Evolutionary conservation across 345 rosid species (phyloP).

Genomic region (Noccaea bulbosa): DNA sequence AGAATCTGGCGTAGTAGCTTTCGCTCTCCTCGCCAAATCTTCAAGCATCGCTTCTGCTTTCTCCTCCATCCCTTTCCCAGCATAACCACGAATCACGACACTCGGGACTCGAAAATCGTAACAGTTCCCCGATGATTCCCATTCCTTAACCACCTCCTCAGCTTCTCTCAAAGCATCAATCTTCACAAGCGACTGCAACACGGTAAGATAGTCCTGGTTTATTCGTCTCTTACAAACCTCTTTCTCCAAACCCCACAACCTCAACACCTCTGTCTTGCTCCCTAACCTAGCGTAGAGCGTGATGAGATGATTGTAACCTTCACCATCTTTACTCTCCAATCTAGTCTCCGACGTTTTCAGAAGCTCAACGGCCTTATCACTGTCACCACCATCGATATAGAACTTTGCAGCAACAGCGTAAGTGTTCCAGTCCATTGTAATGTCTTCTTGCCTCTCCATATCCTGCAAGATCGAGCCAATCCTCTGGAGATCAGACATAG

Average conservation of each 20-base stretch:
- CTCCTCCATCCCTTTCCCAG: constrained; percentile 48
- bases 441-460: constrained; percentile 64
- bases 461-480: constrained; percentile 61
- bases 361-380: constrained; percentile 53
- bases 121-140: constrained; percentile 73
- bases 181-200: constrained; percentile 73
- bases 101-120: constrained; percentile 66
- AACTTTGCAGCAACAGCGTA: constrained; percentile 75
- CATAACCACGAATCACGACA: constrained; percentile 51
- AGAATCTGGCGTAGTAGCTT: constrained; percentile 53
- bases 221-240: constrained; percentile 61
- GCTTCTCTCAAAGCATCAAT: constrained; percentile 71
- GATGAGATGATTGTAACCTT: constrained; percentile 69
- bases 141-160: constrained; percentile 61
- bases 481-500: constrained; percentile 56
- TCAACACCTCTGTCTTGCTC: constrained; percentile 59
- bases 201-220: constrained; percentile 63
- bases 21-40: constrained; percentile 54
- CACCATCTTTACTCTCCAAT: constrained; percentile 70
- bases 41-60: constrained; percentile 69
- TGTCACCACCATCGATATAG: constrained; percentile 60
- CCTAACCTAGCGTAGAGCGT: constrained; percentile 76
- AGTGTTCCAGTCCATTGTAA: constrained; percentile 83
- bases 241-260: constrained; percentile 75
- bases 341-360: constrained; percentile 65